Conservation (phyloP, 139 green algal genomes). For the Limnomonas spitsbergensis region DNA sequence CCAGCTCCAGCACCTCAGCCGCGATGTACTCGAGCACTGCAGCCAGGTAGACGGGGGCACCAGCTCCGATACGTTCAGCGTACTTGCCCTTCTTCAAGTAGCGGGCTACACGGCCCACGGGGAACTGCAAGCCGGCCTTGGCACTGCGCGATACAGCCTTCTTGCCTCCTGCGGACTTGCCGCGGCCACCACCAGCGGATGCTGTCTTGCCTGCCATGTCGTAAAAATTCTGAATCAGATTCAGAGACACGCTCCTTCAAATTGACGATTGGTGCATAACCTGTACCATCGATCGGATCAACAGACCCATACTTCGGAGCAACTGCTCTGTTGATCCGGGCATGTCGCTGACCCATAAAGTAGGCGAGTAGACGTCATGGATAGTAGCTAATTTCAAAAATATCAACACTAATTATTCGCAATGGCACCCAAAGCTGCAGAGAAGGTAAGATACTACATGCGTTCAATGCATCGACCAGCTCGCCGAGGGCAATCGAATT, state of each 20-base stretch:
- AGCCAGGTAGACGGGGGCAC: slow-evolving; percentile 65
- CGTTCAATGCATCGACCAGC: too few species aligned
- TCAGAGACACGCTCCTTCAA: background rate
- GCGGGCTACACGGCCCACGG: slow-evolving; percentile 73
- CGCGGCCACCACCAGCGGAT: slow-evolving; percentile 8
- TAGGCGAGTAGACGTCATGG: too few species aligned
- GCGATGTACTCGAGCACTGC: slow-evolving; percentile 52
- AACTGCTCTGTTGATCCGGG: background rate
- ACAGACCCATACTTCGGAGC: background rate
- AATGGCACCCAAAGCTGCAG: slow-evolving; percentile 12
- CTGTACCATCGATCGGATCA: background rate
- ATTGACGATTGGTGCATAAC: too few species aligned
- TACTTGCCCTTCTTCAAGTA: slow-evolving; percentile 81
- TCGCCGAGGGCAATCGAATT: too few species aligned
- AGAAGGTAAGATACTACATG: too few species aligned
- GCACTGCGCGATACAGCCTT: slow-evolving; percentile 62
- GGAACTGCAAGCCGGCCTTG: slow-evolving; percentile 85
- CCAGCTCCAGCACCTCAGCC: slow-evolving; percentile 58
- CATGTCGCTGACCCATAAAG: too few species aligned
- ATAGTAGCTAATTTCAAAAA: too few species aligned
- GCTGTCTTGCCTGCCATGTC: background rate
- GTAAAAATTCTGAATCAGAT: too few species aligned
- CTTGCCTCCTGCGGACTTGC: slow-evolving; percentile 36
- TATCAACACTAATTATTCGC: too few species aligned
- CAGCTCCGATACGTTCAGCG: slow-evolving; percentile 58